Base-by-base conservation (phyloP, 75 land plant species). In the Cryptomeria japonica region DNA sequence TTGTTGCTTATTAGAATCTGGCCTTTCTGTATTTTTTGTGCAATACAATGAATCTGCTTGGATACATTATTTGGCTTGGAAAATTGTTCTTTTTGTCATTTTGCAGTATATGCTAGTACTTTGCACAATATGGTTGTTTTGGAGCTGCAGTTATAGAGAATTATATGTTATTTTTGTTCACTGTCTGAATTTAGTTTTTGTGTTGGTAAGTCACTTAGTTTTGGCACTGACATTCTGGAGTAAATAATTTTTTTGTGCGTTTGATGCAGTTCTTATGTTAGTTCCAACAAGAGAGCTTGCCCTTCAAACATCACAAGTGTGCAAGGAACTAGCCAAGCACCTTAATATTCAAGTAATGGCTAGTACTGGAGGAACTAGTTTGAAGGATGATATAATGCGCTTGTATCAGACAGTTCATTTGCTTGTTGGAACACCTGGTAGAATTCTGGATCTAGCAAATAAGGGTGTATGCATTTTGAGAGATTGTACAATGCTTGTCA, bases 251-350 rank as follows among this genome's bases (percentile, higher is more conserved):
- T n/a, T 12, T 75, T 11, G 25, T 49, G 76, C 19, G 19, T 83
- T 56, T 70, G 14, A 85, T 56, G 76, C 91, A 97, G 99, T 93
- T 93, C 92, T 96, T 77, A 94, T 97, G 41, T 89, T 97, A 78
- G 99, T 97, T 73, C 99, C 99, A 51, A 97, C 99, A 34, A 88
- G 99, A 84, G 99, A 97, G 90, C 89, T 97, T 83, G 99, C 99
- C 28, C 96, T 97, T 85, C 99, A 97, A 87, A 97, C 99, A 77
- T 95, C 99, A 32, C 99, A 97, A 92, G 99, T 97, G 37, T 97
- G 99, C 87, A 97, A 97, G 89, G 99, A 97, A 91, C 95, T 97
- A 83, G 96, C 98, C 28, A 97, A 97, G 86, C 93, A 97, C 87
- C 87, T 97, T 85, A 93, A 95, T 64, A 94, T 97, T 79, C 94